A percentile compares a stretch with the other conserved stretches of the same genome.
Conservation (phyloP, 164 flowering plant species). For the Macadamia tetraphylla region DNA sequence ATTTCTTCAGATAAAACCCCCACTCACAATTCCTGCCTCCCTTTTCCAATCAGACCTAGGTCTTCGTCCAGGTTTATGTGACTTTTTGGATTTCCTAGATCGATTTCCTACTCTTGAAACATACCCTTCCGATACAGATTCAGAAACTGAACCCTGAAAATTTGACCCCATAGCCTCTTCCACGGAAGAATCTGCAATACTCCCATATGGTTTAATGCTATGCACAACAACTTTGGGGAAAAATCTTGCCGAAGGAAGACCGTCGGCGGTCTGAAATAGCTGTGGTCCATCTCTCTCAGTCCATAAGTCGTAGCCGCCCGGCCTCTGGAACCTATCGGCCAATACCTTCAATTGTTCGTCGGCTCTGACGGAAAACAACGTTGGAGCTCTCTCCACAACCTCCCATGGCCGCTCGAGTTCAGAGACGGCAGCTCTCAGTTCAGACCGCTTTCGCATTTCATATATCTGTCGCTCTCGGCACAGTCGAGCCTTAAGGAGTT, state of each 20-base stretch:
- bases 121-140: too few relatives aligned
- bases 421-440: slow-evolving; percentile 70
- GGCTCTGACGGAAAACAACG: slow-evolving; percentile 59
- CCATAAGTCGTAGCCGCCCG: slow-evolving; percentile 89
- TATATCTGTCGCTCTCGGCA: slow-evolving; percentile 77
- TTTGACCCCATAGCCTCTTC: neutral
- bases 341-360: slow-evolving; percentile 81
- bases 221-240: slow-evolving; percentile 90
- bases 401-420: slow-evolving; percentile 95
- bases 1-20: neutral
- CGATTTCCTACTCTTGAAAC: neutral
- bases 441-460: slow-evolving; percentile 90
- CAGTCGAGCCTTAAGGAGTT: slow-evolving; percentile 78
- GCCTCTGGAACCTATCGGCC: slow-evolving; percentile 78
- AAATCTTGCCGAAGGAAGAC: slow-evolving; percentile 59
- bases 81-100: slow-evolving; percentile 1
- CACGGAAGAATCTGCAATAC: slow-evolving; percentile 2
- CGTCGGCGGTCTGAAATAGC: slow-evolving; percentile 48
- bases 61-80: neutral
- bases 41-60: neutral
- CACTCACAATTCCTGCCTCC: too few relatives aligned
- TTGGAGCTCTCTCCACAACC: slow-evolving; percentile 54
- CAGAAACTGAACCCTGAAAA: neutral
- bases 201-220: slow-evolving; percentile 59
- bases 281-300: slow-evolving; percentile 77